Conservation (phyloP, 805 yeast species). For the Barnettozyma wickerhamii region DNA sequence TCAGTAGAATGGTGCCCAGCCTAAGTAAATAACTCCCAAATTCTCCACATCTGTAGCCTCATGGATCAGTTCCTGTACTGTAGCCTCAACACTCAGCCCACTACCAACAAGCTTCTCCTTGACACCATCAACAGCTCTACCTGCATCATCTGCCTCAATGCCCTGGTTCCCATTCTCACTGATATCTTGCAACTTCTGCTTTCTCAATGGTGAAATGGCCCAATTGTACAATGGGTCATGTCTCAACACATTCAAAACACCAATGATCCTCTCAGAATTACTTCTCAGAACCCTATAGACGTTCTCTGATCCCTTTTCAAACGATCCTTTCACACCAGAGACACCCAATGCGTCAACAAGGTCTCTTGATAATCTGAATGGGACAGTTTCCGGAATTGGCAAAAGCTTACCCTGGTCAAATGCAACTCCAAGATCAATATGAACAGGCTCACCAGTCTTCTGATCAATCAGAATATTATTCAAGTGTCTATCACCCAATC, state of each 20-base stretch:
- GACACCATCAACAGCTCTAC: conserved; percentile 70
- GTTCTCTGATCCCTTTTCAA: conserved; percentile 66
- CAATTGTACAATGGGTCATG: conserved; percentile 94
- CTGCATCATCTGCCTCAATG: conserved; percentile 53
- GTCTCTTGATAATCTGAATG: conserved; percentile 87
- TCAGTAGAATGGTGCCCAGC: conserved; percentile 78
- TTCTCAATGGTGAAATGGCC: conserved; percentile 76
- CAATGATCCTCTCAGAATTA: conserved; percentile 65
- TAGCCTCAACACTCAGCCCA: conserved; percentile 77
- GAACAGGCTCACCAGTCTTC: conserved; percentile 86
- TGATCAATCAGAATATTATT: conserved; percentile 83
- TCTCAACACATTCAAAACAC: conserved; percentile 77
- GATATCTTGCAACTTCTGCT: conserved; percentile 43
- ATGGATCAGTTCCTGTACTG: conserved; percentile 71
- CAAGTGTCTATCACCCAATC: conserved; percentile 94
- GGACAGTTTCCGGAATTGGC: conserved; percentile 89
- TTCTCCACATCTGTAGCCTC: conserved; percentile 69
- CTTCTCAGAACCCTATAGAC: conserved; percentile 62
- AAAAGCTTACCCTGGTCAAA: conserved; percentile 88
- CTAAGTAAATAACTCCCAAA: conserved; percentile 70
- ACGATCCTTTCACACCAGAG: conserved; percentile 78
- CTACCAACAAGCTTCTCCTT: conserved; percentile 60
- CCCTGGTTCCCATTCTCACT: conserved; percentile 8
- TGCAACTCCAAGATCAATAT: conserved; percentile 94
- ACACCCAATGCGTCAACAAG: conserved; percentile 91